Evolutionary conservation across 495 filamentous ascomycete genomes (phyloP), one percentile per base, ranked within the genome.

Genomic region (Daldinia childiae): DNA sequence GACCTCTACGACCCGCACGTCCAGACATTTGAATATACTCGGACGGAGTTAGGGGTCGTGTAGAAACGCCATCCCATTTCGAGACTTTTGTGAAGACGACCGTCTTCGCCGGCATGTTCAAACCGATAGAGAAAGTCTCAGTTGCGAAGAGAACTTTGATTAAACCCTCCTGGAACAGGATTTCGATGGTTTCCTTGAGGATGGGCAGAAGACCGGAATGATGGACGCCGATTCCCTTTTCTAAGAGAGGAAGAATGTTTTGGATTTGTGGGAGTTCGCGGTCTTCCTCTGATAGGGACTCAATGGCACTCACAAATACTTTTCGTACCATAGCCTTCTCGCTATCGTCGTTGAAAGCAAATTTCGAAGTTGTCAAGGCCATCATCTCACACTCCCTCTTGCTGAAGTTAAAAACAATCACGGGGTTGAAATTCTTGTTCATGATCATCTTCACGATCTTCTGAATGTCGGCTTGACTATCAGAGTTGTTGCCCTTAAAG

Each of bases 1-100:
- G 91, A 82, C 95, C 95, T 87, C 95, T 88, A 85, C 95, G 91
- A 72, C 95, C 95, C 21, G 95, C 95, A 78, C 95, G 90, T 64
- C 95, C 95, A 27, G 95, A 97, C 95, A 99, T 99, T 76, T 99
- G 95, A 63, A 98, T 91, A 79, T 98, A 99, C 73, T 99, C 95
- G 19, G 94, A 98, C 2, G 95, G 93, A 0, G 93, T 97, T 29
- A 99, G 86, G 84, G 94, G 97, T 67, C 95, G 87, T 58, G 87
- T 86, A 38, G 85, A 83, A n/a, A 87, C 87, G 29, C 95, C 95
- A 78, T 99, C 95, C 70, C 92, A 99, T 77, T 99, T 99, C 6
- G 91, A 90, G 19, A 99, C 94, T 75, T 90, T 94, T 0, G 96
- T 98, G 79, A 99, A 99, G 45, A 99, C 94, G 15, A 99, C 95